Base-by-base conservation (phyloP, 2,329 filamentous ascomycete species). In the Zelopaecilomyces penicillatus region DNA sequence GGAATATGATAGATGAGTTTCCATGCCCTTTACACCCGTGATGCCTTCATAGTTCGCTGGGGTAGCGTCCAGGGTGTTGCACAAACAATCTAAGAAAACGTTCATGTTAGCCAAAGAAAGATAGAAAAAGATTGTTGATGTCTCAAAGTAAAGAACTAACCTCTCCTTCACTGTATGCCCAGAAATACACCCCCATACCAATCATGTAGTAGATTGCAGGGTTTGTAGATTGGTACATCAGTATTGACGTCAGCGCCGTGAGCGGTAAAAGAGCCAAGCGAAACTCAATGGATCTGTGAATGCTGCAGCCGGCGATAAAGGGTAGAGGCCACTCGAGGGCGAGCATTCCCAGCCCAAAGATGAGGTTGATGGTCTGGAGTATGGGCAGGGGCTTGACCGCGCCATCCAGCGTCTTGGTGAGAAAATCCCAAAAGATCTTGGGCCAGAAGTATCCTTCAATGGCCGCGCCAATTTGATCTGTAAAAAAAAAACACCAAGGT, bases 381-480 rank as follows among this genome's bases (percentile, higher is more conserved):
- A 89, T 73, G 1, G 93, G 93, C n/a, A 93, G 65, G 1, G 91
- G 91, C 58, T 85, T 89, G 50, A 97, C 87, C 40, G 85, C 86
- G 44, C 72, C 75, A 61, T 98, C 87, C 56, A 98, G 81, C 57
- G 87, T 89, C 60, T 87, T 89, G 49, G 91, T 96, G 53, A 93
- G 69, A 65, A 95, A 95, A 67, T 98, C 93, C 85, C 87, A 98
- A 70, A 98, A 95, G 61, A 98, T 84, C 66, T 98, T 98, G 54
- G 93, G 93, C 89, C 90, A 98, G 78, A 98, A 91, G 76, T 93
- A 95, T 59, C 80, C 83, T 69, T 94, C 80, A 45, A 98, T 69
- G 11, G 85, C 83, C 49, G 89, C 89, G 48, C 74, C 81, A 51
- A 96, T 67, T 78, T 98, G 93, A 65, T 95, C 89, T 95, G 40